Conservation (phyloP, 148 eudicot species). For the Gaultheria prostrata region DNA sequence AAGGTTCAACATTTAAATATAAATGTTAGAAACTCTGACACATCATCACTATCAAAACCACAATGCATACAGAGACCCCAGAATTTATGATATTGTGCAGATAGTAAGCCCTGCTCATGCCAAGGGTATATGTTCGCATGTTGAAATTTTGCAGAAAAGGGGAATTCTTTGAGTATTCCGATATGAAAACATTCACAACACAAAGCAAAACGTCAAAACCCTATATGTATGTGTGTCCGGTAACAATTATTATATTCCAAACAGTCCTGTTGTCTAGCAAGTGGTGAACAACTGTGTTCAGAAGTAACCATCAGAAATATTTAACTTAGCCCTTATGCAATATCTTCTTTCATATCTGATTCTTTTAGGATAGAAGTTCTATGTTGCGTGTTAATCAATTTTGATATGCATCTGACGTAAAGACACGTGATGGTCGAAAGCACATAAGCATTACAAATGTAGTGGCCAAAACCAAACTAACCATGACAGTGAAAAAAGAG, state of each 20-base stretch:
- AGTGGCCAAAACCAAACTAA: background rate
- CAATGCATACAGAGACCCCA: background rate
- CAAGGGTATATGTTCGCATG: background rate
- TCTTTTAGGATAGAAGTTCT: background rate
- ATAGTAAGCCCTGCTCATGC: background rate
- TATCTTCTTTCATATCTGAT: background rate
- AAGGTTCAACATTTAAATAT: background rate
- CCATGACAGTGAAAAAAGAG: background rate
- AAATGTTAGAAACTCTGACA: background rate
- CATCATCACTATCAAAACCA: background rate
- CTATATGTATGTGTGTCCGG: background rate
- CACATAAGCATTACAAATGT: background rate
- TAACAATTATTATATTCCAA: background rate
- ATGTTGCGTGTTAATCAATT: background rate
- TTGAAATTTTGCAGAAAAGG: background rate
- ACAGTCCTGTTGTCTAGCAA: background rate
- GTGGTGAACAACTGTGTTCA: background rate
- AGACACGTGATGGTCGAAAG: background rate
- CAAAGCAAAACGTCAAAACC: no score
- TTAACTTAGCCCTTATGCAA: background rate
- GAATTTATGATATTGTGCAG: background rate
- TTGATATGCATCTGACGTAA: background rate
- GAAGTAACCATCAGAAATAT: background rate
- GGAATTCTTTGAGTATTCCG: background rate
- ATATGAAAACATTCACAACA: no score